Conservation (phyloP, 805 yeast genomes). For the Metschnikowia kunwiensis region DNA sequence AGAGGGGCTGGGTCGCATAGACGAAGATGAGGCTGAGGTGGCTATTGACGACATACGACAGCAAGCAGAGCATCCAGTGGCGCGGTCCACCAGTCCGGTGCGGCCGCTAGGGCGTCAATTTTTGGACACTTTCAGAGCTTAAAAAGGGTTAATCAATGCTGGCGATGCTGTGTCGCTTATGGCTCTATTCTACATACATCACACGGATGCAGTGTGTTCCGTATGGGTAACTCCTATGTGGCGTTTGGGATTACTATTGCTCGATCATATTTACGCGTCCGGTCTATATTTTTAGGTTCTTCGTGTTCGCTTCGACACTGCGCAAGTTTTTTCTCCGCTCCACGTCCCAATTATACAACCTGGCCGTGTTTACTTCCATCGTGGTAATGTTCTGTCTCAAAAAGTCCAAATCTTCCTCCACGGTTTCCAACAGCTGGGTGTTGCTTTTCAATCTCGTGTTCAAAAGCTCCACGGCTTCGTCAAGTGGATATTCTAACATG, state of each 20-base stretch:
- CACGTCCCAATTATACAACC: constrained; percentile 87
- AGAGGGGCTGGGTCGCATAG: background rate
- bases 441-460: constrained; percentile 61
- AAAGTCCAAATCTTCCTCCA: constrained; percentile 83
- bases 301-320: constrained; percentile 27
- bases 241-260: too few relatives aligned
- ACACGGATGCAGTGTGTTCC: too few relatives aligned
- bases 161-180: too few relatives aligned
- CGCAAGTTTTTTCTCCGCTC: constrained; percentile 60
- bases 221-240: too few relatives aligned
- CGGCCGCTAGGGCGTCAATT: constrained; percentile 61
- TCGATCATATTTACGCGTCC: background rate
- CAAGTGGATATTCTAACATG: constrained; percentile 90
- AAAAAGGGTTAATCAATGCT: too few relatives aligned
- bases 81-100: constrained; percentile 55
- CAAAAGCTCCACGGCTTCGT: constrained; percentile 77
- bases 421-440: constrained; percentile 50
- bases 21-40: constrained; percentile 24
- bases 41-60: constrained; percentile 20
- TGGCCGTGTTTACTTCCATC: constrained; percentile 95
- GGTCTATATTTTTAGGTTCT: constrained; percentile 21
- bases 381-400: constrained; percentile 89
- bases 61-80: constrained; percentile 11
- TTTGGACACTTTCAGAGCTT: constrained; percentile 49
- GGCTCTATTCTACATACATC: too few relatives aligned